Conservation (phyloP, 2,329 filamentous ascomycete species). For the Fonsecaea nubica region DNA sequence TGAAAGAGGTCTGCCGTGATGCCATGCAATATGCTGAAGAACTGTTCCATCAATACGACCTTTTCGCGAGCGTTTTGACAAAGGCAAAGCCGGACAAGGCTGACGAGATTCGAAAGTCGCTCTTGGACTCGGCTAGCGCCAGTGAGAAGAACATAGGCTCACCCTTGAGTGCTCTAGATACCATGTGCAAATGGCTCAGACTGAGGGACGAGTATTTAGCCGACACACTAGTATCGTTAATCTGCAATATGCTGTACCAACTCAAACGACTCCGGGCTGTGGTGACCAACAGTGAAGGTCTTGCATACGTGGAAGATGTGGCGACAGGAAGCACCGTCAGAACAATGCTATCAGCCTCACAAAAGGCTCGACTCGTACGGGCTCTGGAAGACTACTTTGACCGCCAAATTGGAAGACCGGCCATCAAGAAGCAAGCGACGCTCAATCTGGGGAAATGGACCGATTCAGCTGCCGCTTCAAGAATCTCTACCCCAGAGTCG, state of each 20-base stretch:
- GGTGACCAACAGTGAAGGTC: slow-evolving; percentile 70
- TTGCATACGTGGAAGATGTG: slow-evolving; percentile 63
- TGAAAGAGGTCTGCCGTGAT: slow-evolving; percentile 93
- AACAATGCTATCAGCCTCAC: slow-evolving; percentile 80
- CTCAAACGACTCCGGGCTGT: slow-evolving; percentile 58
- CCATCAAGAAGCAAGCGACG: slow-evolving; percentile 51
- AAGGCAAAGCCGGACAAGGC: slow-evolving; percentile 51
- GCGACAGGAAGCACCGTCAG: slow-evolving; percentile 61
- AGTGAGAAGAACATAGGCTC: slow-evolving; percentile 44
- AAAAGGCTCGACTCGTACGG: slow-evolving; percentile 79
- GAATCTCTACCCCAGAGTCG: slow-evolving; percentile 32
- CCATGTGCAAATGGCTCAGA: slow-evolving; percentile 84
- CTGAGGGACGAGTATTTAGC: slow-evolving; percentile 87
- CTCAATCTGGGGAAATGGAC: slow-evolving; percentile 44
- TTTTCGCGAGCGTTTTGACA: slow-evolving; percentile 75
- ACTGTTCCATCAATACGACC: slow-evolving; percentile 81
- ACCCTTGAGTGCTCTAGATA: slow-evolving; percentile 69
- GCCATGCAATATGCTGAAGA: slow-evolving; percentile 92
- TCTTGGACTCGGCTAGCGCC: slow-evolving; percentile 52
- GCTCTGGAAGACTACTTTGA: slow-evolving; percentile 63
- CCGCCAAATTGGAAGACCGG: slow-evolving; percentile 52
- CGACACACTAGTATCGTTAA: slow-evolving; percentile 77
- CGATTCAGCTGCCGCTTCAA: slow-evolving; percentile 27
- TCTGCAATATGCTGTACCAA: slow-evolving; percentile 81
- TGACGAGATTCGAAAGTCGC: slow-evolving; percentile 59